Evolutionary conservation across 345 rosid genomes (phyloP).

Genomic region (Bretschneidera sinensis): DNA sequence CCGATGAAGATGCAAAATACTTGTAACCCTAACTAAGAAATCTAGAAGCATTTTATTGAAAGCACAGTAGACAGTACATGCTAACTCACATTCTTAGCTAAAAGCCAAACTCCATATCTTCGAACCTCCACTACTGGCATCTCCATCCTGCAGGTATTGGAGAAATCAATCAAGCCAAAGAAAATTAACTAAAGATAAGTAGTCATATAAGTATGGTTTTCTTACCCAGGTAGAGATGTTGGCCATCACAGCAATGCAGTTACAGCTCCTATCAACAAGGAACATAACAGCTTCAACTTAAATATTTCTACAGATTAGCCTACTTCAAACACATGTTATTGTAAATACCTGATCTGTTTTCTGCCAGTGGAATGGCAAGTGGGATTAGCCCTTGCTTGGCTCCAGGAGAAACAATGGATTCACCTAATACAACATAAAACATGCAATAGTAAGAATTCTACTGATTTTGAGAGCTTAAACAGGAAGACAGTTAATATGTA

Average conservation of each 20-base stretch:
- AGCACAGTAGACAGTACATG: slow-evolving; percentile 8
- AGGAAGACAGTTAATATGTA: too few species aligned
- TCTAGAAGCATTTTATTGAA: neutral
- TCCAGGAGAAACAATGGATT: slow-evolving; percentile 66
- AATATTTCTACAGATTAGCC: slow-evolving; percentile 2
- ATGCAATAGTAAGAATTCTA: neutral
- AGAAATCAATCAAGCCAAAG: slow-evolving; percentile 11
- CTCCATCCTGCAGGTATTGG: slow-evolving; percentile 55
- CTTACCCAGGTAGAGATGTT: slow-evolving; percentile 73
- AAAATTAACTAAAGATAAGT: slow-evolving; percentile 1
- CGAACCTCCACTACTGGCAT: slow-evolving; percentile 82
- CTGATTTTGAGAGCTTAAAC: too few species aligned
- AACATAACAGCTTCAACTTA: slow-evolving; percentile 7
- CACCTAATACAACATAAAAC: slow-evolving; percentile 35
- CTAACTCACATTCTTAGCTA: slow-evolving; percentile 68
- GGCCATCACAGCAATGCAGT: slow-evolving; percentile 88
- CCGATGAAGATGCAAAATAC: neutral
- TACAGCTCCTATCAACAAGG: slow-evolving; percentile 39
- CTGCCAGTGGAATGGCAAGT: slow-evolving; percentile 62
- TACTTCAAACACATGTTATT: slow-evolving; percentile 3
- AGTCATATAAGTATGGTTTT: slow-evolving; percentile 4
- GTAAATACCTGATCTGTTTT: slow-evolving; percentile 47
- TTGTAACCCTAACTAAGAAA: neutral
- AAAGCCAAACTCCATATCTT: slow-evolving; percentile 75
- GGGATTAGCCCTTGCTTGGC: slow-evolving; percentile 69